Base-by-base conservation (phyloP, 176 grass and related monocot species). In the Musa schizocarpa region DNA sequence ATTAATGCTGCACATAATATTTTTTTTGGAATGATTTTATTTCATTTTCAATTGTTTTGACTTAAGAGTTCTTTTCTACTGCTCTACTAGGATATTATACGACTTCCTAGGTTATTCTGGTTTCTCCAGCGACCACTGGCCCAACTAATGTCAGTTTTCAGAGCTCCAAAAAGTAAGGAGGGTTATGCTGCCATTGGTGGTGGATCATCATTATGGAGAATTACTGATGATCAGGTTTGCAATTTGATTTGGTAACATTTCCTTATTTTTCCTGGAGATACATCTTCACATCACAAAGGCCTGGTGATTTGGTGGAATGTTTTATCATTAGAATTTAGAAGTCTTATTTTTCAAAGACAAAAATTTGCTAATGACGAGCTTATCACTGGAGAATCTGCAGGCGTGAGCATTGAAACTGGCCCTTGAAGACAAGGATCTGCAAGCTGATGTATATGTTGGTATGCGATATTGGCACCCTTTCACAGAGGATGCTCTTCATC, bases 391-490 rank as follows among this genome's bases (percentile, higher is more conserved):
- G 1, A 72, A 84, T 24, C 77, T 86, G 74, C 82, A 99, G 96
- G 91, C 86, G 49, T 78, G 85, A 88, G 91, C 96, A 76, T 77
- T 99, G 80, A 89, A 92, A 82, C 14, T 81, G 78, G 78, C 81
- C 24, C 85, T 99, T 69, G 65, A 89, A 84, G 82, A 75, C 62
- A 95, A 89, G 81, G 80, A 95, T 22, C 68, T 99, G 70, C 76
- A 89, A 23, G 91, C 85, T 68, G 85, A 99, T 66, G 81, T 95
- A 57, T 99, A 99, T 86, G 84, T 99, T 74, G 96, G 90, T 65
- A 99, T 99, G 96, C 80, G 96, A 19, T 95, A 99, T 68, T 99
- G 96, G 96, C 80, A 99, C 75, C 96, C 96, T 19, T 99, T 95
- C 74, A 99, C 88, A 1, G 95, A 99, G 83, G 95, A 99, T 78